phyloP scores from a whole-genome alignment of 139 green algal species.

The Micromonas commoda region DNA sequence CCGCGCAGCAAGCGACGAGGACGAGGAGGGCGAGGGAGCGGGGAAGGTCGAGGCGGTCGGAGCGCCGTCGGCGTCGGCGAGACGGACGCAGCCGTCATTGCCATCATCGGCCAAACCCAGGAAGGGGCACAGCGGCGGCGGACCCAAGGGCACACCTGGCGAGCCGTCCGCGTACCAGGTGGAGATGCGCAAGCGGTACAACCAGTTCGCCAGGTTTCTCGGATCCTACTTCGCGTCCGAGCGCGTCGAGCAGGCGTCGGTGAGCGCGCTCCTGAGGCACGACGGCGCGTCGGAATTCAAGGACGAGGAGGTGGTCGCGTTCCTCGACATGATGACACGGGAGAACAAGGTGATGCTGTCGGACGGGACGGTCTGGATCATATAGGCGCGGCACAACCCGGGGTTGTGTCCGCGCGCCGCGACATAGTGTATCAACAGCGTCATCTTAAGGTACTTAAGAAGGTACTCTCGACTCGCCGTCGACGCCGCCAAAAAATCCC shows the following conservation, averaged over 20 bases:
- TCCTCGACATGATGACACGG: conserved; percentile 17
- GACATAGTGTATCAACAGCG: too few relatives aligned
- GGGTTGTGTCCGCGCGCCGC: too few relatives aligned
- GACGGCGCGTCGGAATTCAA: neutral
- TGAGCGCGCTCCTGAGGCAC: neutral
- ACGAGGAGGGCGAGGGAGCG: neutral
- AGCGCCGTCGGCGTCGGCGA: too few relatives aligned
- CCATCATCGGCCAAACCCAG: neutral
- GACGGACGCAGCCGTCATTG: neutral
- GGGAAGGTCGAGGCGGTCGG: neutral
- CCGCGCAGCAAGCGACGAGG: neutral
- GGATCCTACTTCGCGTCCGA: neutral
- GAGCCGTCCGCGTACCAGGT: neutral
- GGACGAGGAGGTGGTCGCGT: conserved; percentile 1
- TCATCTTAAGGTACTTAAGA: too few relatives aligned
- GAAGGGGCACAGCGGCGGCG: neutral
- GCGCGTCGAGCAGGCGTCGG: neutral
- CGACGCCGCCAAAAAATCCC: too few relatives aligned
- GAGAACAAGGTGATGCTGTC: conserved; percentile 8
- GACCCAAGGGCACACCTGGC: neutral
- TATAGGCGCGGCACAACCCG: too few relatives aligned
- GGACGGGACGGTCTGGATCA: neutral
- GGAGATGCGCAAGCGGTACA: neutral
- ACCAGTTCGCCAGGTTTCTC: neutral
- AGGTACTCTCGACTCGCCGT: too few relatives aligned